Conservation (phyloP, 1,284 basidiomycete genomes). For the Ustilago bromivora region DNA sequence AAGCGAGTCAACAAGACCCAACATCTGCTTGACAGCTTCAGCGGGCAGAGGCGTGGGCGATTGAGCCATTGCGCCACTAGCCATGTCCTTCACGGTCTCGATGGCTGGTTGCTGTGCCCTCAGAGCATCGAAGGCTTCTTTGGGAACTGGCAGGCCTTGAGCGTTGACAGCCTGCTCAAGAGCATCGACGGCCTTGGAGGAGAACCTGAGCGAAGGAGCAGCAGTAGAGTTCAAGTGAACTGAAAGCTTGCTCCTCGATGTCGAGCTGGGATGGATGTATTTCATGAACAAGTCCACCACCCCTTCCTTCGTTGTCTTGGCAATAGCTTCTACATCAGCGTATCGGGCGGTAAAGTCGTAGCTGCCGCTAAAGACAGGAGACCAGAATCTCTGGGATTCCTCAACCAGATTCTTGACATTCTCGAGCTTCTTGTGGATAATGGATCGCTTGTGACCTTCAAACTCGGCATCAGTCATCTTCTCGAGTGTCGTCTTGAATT, state of each 20-base stretch:
- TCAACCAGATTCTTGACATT: slow-evolving; percentile 66
- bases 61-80: slow-evolving; percentile 63
- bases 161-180: slow-evolving; percentile 76
- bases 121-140: slow-evolving; percentile 73
- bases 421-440: slow-evolving; percentile 67
- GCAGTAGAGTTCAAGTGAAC: slow-evolving; percentile 71
- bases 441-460: slow-evolving; percentile 56
- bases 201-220: slow-evolving; percentile 75
- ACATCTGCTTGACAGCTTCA: slow-evolving; percentile 73
- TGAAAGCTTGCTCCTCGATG: slow-evolving; percentile 54
- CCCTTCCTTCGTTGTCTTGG: slow-evolving; percentile 80
- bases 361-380: slow-evolving; percentile 76
- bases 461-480: slow-evolving; percentile 62
- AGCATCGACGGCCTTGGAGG: slow-evolving; percentile 76
- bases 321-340: slow-evolving; percentile 78
- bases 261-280: slow-evolving; percentile 74
- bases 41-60: slow-evolving; percentile 66
- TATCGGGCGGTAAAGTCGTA: slow-evolving; percentile 73
- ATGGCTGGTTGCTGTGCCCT: slow-evolving; percentile 73
- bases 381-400: slow-evolving; percentile 71
- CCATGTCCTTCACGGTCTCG: slow-evolving; percentile 61
- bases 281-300: slow-evolving; percentile 81
- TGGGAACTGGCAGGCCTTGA: slow-evolving; percentile 74
- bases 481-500: slow-evolving; percentile 74
- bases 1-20: slow-evolving; percentile 74